phyloP scores from a whole-genome alignment of 805 yeast genomes.

The Cephaloascus fragrans region DNA sequence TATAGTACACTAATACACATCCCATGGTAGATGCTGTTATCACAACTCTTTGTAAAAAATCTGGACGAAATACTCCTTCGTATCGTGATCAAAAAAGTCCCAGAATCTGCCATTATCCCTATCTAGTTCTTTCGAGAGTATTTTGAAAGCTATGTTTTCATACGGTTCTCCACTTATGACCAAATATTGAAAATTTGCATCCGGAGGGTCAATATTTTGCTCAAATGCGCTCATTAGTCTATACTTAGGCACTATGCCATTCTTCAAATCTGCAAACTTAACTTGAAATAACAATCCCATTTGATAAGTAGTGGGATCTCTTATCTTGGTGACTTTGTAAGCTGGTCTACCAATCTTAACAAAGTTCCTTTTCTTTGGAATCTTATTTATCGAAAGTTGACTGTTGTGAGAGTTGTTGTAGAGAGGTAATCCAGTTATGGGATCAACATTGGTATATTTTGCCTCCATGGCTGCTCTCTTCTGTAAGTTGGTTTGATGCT shows the following conservation, averaged over 20 bases:
- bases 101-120: conserved; percentile 33
- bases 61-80: conserved; percentile 62
- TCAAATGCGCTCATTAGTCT: conserved; percentile 76
- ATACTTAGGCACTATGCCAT: conserved; percentile 46
- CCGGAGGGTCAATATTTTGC: conserved; percentile 33
- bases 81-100: conserved; percentile 68
- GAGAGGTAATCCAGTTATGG: conserved; percentile 1
- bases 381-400: conserved; percentile 23
- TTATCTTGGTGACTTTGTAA: conserved; percentile 55
- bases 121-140: conserved; percentile 51
- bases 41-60: conserved; percentile 44
- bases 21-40: neutral
- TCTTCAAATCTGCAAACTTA: conserved; percentile 38
- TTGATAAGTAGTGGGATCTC: conserved; percentile 48
- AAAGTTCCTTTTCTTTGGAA: conserved; percentile 32
- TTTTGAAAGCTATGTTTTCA: conserved; percentile 66
- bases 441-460: conserved; percentile 1
- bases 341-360: conserved; percentile 66
- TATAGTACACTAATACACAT: neutral
- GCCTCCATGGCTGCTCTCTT: conserved; percentile 34
- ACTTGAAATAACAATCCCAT: conserved; percentile 61
- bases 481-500: conserved; percentile 68
- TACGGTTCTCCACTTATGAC: conserved; percentile 87
- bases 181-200: conserved; percentile 52
- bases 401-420: conserved; percentile 5